phyloP scores from a whole-genome alignment of 2,329 filamentous ascomycete species.

The Trichoderma harzianum region DNA sequence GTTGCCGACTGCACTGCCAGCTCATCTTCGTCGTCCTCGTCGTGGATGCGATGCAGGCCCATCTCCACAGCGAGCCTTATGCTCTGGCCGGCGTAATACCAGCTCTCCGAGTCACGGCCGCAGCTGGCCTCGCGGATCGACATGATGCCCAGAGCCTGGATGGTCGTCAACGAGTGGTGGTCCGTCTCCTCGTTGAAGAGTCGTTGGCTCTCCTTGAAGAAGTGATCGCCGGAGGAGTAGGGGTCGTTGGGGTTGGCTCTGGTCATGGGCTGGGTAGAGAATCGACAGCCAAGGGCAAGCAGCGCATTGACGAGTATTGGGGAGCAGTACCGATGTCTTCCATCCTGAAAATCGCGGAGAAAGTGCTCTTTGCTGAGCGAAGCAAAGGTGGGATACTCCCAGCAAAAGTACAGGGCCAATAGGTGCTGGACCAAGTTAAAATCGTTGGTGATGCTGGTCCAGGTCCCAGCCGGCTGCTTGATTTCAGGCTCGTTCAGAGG shows the following conservation, averaged over 20 bases:
- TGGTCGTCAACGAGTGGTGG: slow-evolving; percentile 63
- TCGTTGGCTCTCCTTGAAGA: slow-evolving; percentile 66
- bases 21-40: slow-evolving; percentile 51
- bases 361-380: slow-evolving; percentile 71
- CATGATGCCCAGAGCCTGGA: slow-evolving; percentile 74
- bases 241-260: slow-evolving; percentile 60
- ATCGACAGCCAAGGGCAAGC: slow-evolving; percentile 63
- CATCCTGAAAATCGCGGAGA: slow-evolving; percentile 60
- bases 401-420: slow-evolving; percentile 67
- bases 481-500: slow-evolving; percentile 43
- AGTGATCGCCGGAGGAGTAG: slow-evolving; percentile 67
- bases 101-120: slow-evolving; percentile 68
- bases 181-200: slow-evolving; percentile 57
- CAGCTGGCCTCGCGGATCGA: slow-evolving; percentile 70
- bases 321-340: slow-evolving; percentile 63
- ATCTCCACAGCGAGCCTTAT: slow-evolving; percentile 70
- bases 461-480: slow-evolving; percentile 44
- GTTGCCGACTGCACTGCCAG: slow-evolving; percentile 57
- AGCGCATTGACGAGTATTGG: slow-evolving; percentile 64
- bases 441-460: slow-evolving; percentile 62
- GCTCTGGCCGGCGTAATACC: slow-evolving; percentile 69
- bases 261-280: slow-evolving; percentile 62
- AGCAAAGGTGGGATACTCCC: slow-evolving; percentile 72
- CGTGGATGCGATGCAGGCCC: slow-evolving; percentile 58
- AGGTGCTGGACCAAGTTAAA: slow-evolving; percentile 58